phyloP scores from a whole-genome alignment of 129 eudicot genomes.

The Kitagawia praeruptora region DNA sequence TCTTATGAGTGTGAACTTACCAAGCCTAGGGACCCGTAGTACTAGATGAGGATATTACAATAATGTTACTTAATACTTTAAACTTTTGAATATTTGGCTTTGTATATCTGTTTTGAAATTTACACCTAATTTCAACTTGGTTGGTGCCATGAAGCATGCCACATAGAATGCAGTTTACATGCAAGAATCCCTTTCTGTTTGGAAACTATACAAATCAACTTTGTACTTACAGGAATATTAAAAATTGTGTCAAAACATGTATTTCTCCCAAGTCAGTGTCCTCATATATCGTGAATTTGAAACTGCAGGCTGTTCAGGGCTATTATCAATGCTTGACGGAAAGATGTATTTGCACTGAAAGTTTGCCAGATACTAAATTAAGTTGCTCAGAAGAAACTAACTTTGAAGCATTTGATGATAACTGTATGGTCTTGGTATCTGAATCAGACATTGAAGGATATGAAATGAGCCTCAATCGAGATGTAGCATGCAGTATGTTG shows the following conservation, averaged over 20 bases:
- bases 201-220: neutral
- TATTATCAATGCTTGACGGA: constrained; percentile 19
- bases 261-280: neutral
- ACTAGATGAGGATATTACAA: neutral
- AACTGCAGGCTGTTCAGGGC: constrained; percentile 50
- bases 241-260: neutral
- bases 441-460: constrained; percentile 75
- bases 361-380: neutral
- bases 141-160: neutral
- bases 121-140: neutral
- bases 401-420: constrained; percentile 51
- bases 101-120: neutral
- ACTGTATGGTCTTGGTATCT: constrained; percentile 45
- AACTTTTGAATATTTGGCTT: neutral
- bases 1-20: neutral
- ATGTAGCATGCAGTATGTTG: constrained; percentile 19
- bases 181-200: neutral
- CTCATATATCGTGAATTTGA: neutral
- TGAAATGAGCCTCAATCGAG: constrained; percentile 29
- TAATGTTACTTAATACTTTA: neutral
- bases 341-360: neutral
- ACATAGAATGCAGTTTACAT: neutral
- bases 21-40: neutral
- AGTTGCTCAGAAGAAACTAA: constrained; percentile 9
- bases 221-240: neutral